These are phyloP conservation scores for Plicaturopsis crispa DNA, from an alignment of 768 basidiomycete species.

Conservation along the genomic window DNA sequence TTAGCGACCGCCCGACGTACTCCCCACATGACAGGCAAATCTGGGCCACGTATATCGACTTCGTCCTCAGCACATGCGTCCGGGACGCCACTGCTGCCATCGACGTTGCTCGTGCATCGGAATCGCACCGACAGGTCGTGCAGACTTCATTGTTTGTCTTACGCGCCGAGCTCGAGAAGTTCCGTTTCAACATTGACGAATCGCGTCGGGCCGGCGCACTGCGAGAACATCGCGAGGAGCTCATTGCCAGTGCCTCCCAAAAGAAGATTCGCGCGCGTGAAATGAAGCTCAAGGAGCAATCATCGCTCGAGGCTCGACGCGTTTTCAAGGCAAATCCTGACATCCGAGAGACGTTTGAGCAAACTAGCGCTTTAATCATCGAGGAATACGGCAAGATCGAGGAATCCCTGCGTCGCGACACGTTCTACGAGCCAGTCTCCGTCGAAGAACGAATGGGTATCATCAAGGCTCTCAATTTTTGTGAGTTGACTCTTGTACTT, in stretches of 20 bases:
- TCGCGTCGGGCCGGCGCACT: constrained; percentile 13
- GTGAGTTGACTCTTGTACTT: constrained; percentile 20
- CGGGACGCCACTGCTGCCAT: constrained; percentile 40
- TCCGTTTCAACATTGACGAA: constrained; percentile 30
- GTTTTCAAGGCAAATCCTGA: constrained; percentile 9
- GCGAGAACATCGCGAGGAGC: constrained; percentile 11
- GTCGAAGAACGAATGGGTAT: constrained; percentile 44
- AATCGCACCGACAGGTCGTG: constrained; percentile 37
- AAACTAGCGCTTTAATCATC: constrained; percentile 27
- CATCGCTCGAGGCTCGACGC: constrained; percentile 2
- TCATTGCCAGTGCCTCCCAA: constrained; percentile 14
- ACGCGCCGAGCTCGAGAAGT: constrained; percentile 26
- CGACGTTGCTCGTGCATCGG: constrained; percentile 38
- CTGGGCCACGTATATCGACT: constrained; percentile 42
- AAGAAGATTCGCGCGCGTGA: constrained; percentile 7
- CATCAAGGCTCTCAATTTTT: constrained; percentile 41
- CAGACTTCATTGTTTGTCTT: constrained; percentile 25
- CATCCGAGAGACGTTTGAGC: constrained; percentile 32
- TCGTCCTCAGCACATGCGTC: constrained; percentile 37
- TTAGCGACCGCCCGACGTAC: constrained; percentile 13
- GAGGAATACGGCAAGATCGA: constrained; percentile 40
- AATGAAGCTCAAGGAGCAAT: constrained; percentile 4
- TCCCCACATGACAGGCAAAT: constrained; percentile 22
- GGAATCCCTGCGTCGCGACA: constrained; percentile 28
- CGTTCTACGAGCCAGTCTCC: constrained; percentile 45